Evolutionary conservation across 345 rosid species (phyloP).

Genomic region (Reutealis trisperma): DNA sequence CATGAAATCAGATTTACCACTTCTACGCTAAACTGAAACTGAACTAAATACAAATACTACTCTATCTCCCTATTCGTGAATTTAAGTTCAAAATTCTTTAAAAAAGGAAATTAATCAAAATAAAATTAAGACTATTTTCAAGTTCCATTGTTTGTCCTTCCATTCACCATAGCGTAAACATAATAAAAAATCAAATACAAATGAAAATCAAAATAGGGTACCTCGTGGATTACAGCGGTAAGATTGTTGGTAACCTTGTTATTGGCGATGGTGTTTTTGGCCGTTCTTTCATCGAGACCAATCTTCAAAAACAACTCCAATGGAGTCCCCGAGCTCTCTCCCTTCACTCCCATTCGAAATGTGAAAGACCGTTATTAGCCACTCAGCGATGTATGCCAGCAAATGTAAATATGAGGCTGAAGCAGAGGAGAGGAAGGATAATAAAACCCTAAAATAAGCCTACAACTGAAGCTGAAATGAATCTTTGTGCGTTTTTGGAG

Average conservation of each 20-base stretch:
- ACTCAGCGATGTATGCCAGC: too few species aligned
- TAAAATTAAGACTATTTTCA: neutral
- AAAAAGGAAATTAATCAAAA: neutral
- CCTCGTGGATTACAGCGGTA: slow-evolving; percentile 84
- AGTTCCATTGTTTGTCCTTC: neutral
- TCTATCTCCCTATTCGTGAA: neutral
- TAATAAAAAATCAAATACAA: neutral
- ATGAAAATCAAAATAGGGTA: slow-evolving; percentile 6
- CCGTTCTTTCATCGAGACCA: slow-evolving; percentile 83
- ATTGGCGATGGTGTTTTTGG: slow-evolving; percentile 75
- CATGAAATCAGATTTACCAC: neutral
- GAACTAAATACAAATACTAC: neutral
- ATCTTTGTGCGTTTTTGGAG: neutral
- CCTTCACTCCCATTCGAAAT: slow-evolving; percentile 4
- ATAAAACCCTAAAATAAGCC: slow-evolving; percentile 20
- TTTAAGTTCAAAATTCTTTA: neutral
- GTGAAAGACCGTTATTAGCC: neutral
- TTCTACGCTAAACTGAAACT: neutral
- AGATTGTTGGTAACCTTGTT: slow-evolving; percentile 83
- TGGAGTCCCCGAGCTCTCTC: slow-evolving; percentile 15
- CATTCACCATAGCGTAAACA: neutral
- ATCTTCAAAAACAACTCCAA: slow-evolving; percentile 74
- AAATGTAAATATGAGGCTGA: slow-evolving; percentile 4
- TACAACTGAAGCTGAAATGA: neutral
- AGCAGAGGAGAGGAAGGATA: too few species aligned